Conservation (phyloP, 257 asterid species). For the Solanum pimpinellifolium region DNA sequence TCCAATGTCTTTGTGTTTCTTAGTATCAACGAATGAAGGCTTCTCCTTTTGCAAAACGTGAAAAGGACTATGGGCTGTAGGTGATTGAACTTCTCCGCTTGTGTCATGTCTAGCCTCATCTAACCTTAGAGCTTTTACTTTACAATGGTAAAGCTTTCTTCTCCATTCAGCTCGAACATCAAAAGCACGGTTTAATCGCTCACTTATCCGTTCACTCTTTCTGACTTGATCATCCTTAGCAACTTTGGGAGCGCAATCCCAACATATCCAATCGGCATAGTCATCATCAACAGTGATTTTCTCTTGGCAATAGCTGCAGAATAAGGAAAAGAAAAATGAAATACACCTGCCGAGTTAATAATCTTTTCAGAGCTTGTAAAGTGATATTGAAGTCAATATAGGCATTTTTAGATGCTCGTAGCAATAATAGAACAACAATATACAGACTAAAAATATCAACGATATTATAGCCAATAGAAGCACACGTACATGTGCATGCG, state of each 20-base stretch:
- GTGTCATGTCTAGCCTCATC: background rate
- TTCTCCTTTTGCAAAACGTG: background rate
- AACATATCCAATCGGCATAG: background rate
- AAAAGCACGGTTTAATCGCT: background rate
- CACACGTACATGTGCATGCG: background rate
- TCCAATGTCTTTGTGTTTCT: background rate
- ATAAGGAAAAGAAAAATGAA: background rate
- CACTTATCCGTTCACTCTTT: background rate
- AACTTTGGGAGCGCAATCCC: background rate
- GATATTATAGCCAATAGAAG: background rate
- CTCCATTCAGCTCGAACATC: background rate
- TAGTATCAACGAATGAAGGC: background rate
- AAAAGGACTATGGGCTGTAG: background rate
- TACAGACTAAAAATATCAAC: background rate
- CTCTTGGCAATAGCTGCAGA: background rate
- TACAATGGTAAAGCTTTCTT: background rate
- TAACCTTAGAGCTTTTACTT: background rate
- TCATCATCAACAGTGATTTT: background rate
- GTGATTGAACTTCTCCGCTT: background rate
- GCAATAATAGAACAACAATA: background rate
- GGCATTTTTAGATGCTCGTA: background rate
- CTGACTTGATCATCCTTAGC: background rate
- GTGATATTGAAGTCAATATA: background rate
- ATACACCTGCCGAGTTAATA: background rate
- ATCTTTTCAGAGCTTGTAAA: background rate